Conservation (phyloP, 2,329 filamentous ascomycete genomes). For the Trichoderma sp. region DNA sequence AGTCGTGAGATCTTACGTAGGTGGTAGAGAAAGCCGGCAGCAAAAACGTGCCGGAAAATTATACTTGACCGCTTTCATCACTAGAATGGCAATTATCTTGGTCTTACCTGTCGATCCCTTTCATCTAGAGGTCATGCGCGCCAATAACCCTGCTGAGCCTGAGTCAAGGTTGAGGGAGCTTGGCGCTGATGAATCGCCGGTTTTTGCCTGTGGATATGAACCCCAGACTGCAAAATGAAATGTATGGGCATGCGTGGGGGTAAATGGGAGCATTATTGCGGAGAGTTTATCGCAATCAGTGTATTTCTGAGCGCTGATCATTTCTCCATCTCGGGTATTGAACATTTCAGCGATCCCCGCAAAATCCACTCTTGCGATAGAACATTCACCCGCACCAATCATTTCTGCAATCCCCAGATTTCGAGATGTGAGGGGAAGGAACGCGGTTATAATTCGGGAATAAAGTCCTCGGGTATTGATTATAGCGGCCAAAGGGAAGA, state of each 20-base stretch:
- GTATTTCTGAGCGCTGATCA: background rate
- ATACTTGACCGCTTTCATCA: background rate
- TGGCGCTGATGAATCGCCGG: background rate
- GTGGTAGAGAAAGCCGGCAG: background rate
- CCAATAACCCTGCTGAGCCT: background rate
- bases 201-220: background rate
- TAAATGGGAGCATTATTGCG: background rate
- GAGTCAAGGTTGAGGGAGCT: conserved; percentile 4
- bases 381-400: conserved; percentile 7
- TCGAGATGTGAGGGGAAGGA: background rate
- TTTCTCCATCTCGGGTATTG: background rate
- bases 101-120: conserved; percentile 1
- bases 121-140: background rate
- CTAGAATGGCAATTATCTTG: background rate
- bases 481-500: background rate
- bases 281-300: background rate
- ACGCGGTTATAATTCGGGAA: background rate
- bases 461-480: background rate
- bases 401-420: background rate
- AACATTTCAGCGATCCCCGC: conserved; percentile 5
- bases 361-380: background rate
- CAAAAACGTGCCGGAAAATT: background rate
- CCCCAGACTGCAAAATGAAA: background rate
- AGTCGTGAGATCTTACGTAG: background rate
- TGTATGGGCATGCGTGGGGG: background rate